Conservation (phyloP, 495 filamentous ascomycete species). For the Chlorociboria aeruginascens region DNA sequence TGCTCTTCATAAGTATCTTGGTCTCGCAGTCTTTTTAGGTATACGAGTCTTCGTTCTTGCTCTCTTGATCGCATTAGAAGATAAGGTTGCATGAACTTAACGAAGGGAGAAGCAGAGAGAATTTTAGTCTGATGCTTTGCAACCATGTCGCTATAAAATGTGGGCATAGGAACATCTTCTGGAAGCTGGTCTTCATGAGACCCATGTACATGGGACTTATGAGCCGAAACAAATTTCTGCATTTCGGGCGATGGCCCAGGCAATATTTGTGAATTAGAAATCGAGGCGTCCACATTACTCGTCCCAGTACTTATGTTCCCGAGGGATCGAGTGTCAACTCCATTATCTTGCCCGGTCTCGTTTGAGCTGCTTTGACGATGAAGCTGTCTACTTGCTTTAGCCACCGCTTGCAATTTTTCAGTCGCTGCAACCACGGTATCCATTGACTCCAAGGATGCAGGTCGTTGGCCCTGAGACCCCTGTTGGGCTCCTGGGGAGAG, state of each 20-base stretch:
- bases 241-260: not conserved
- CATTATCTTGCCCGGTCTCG: not conserved
- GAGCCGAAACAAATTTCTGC: constrained; percentile 28
- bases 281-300: not conserved
- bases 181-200: constrained; percentile 49
- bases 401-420: constrained; percentile 12
- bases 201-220: constrained; percentile 28
- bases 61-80: constrained; percentile 83
- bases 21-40: constrained; percentile 71
- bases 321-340: not conserved
- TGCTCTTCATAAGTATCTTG: constrained; percentile 52
- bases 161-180: constrained; percentile 80
- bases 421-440: constrained; percentile 9
- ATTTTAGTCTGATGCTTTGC: constrained; percentile 84
- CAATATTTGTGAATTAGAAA: not conserved
- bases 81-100: constrained; percentile 89
- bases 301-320: not conserved
- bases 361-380: not conserved
- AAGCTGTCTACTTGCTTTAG: not conserved
- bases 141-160: constrained; percentile 89
- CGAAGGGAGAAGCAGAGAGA: constrained; percentile 91
- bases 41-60: constrained; percentile 69
- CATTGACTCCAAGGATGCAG: not conserved
- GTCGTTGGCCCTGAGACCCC: not conserved
- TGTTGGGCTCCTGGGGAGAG: constrained; percentile 13